Base-by-base conservation (phyloP, 1,139 yeast genomes). In the Torulaspora globosa region DNA sequence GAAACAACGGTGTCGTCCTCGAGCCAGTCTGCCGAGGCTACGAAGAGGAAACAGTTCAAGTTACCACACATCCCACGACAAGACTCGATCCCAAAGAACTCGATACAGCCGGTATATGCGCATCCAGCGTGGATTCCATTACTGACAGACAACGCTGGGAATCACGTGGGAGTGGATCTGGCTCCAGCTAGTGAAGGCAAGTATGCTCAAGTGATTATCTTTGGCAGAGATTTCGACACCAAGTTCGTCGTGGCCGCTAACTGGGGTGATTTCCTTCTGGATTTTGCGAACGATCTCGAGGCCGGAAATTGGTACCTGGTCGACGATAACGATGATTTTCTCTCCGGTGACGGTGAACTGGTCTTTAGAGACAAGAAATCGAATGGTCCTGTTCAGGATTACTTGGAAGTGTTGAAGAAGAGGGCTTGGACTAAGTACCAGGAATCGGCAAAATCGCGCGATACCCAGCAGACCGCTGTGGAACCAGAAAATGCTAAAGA, bases 121-220 rank as follows among this genome's bases (percentile, higher is more conserved):
- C 89, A 88, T 64, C 81, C 88, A 5, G 80, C 78, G 60, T 90
- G 97, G 97, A 82, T 90, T 45, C 97, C 97, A 1, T 67, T 90
- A 36, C 78, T 88, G 16, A 86, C 95, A 10, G 97, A 90, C 63
- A 81, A 79, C 49, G 82, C 85, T 9, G 97, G 97, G 15, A 90
- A 90, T 68, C 88, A 88, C 61, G 81, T 90, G 44, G 97, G 90
- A 40, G 74, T 90, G 11, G 97, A 90, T 66, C 72, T 90, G 50
- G 84, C 92, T 2, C 97, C 97, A 1, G 96, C 87, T 3, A 72
- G 79, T 3, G 68, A 70, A 14, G 96, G 96, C 27, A 72, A 68
- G 36, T 75, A 80, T 72, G 97, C 97, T 12, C 96, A 89, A 65
- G 86, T 87, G 21, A 86, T 90, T 47, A 62, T 87, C 44, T 89